These are phyloP conservation scores for Ophiostoma ips DNA, from an alignment of 2,329 filamentous ascomycete genomes.

Conservation along the genomic window DNA sequence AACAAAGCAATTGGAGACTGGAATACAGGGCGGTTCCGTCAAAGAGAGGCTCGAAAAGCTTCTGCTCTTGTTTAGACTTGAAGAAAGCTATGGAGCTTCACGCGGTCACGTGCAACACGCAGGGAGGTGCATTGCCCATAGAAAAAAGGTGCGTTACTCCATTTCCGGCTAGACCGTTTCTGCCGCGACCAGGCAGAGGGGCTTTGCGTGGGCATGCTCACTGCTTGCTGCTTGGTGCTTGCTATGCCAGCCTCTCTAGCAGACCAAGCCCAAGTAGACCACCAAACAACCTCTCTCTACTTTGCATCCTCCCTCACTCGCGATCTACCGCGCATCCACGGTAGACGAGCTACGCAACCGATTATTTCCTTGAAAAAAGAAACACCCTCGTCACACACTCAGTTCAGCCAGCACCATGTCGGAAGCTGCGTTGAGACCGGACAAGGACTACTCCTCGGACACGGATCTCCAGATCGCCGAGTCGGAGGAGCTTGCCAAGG, in stretches of 20 bases:
- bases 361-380: too few species aligned
- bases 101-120: conserved; percentile 2
- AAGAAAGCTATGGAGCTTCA: conserved; percentile 1
- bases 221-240: too few species aligned
- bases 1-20: too few species aligned
- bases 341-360: background rate
- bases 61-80: background rate
- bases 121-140: background rate
- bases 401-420: conserved; percentile 48
- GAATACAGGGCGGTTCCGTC: too few species aligned
- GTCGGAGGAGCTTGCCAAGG: conserved; percentile 67
- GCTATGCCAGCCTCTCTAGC: background rate
- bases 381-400: background rate
- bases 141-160: background rate
- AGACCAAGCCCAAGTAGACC: background rate
- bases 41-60: too few species aligned
- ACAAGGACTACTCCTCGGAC: conserved; percentile 98
- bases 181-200: conserved; percentile 8
- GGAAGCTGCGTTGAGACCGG: conserved; percentile 72
- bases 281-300: background rate
- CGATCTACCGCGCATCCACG: background rate
- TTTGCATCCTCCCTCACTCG: background rate
- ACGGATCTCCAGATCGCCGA: conserved; percentile 84
- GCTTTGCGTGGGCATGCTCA: conserved; percentile 10
- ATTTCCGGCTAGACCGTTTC: background rate